Conservation (phyloP, 2,329 filamentous ascomycete genomes). For the Pseudocercospora fijiensis region DNA sequence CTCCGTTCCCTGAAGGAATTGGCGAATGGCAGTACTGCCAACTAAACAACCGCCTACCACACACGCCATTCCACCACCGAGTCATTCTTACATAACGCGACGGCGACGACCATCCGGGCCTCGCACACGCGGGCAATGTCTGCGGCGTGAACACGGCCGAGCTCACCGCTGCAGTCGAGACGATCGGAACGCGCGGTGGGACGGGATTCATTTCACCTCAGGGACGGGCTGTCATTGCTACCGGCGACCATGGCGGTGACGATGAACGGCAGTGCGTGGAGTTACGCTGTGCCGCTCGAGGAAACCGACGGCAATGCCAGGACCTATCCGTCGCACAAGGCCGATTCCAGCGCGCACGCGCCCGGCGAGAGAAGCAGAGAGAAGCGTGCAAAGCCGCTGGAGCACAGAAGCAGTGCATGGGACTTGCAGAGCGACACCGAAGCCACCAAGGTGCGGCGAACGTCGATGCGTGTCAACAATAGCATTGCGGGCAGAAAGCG, state of each 20-base stretch:
- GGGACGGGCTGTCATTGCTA: neutral
- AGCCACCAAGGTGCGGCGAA: conserved; percentile 27
- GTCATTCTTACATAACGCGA: neutral
- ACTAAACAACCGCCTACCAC: neutral
- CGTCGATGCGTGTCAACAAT: conserved; percentile 27
- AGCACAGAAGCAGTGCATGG: conserved; percentile 23
- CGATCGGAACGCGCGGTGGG: conserved; percentile 3
- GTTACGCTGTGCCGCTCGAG: conserved; percentile 27
- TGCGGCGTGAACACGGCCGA: conserved; percentile 7
- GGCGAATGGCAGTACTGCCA: conserved; percentile 2
- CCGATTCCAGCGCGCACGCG: neutral
- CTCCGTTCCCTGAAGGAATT: neutral
- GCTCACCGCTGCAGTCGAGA: conserved; percentile 8
- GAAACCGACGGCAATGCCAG: conserved; percentile 28
- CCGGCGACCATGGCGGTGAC: conserved; percentile 6
- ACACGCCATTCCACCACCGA: neutral
- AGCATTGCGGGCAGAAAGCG: conserved; percentile 30
- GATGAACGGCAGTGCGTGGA: conserved; percentile 24
- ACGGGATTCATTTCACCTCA: conserved; percentile 1
- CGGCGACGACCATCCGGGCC: neutral
- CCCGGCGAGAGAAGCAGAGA: conserved; percentile 6
- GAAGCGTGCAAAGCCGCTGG: conserved; percentile 14
- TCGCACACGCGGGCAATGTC: neutral
- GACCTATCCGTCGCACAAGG: conserved; percentile 6
- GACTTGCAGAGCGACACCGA: conserved; percentile 33